Evolutionary conservation across 202 grass and related monocot species (phyloP).

Genomic region (Panicum virgatum): DNA sequence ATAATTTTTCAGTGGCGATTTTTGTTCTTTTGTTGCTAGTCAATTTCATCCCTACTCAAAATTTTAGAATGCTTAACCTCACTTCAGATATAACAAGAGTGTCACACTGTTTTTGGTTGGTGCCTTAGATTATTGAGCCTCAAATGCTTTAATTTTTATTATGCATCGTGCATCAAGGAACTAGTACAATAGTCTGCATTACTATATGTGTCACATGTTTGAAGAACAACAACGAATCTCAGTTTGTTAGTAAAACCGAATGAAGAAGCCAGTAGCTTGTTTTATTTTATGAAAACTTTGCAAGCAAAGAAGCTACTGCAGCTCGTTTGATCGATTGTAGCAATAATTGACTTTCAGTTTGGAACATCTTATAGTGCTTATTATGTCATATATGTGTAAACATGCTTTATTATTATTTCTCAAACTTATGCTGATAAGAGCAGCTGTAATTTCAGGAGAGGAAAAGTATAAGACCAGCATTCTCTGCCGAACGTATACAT

Average conservation of each 20-base stretch:
- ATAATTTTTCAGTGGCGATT: constrained; percentile 8
- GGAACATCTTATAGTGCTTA: not conserved
- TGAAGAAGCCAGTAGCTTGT: not conserved
- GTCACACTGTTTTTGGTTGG: not conserved
- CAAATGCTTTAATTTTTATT: not conserved
- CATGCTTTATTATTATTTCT: not conserved
- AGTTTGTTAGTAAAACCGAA: not conserved
- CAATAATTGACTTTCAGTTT: not conserved
- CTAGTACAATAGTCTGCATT: not conserved
- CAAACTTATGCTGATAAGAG: constrained; percentile 11
- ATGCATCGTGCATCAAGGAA: not conserved
- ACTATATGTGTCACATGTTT: not conserved
- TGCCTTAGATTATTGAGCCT: not conserved
- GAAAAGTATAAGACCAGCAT: constrained; percentile 72
- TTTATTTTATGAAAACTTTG: constrained; percentile 1
- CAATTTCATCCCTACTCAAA: not conserved
- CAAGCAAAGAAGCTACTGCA: not conserved
- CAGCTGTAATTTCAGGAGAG: constrained; percentile 67
- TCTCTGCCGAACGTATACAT: constrained; percentile 67
- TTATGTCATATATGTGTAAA: constrained; percentile 8
- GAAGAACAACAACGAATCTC: not conserved
- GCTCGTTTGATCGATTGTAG: not conserved
- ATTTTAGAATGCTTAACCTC: not conserved
- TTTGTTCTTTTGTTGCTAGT: constrained; percentile 13
- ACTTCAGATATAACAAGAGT: constrained; percentile 1